Conservation (phyloP, 768 basidiomycete genomes). For the Boletus rex-veris region DNA sequence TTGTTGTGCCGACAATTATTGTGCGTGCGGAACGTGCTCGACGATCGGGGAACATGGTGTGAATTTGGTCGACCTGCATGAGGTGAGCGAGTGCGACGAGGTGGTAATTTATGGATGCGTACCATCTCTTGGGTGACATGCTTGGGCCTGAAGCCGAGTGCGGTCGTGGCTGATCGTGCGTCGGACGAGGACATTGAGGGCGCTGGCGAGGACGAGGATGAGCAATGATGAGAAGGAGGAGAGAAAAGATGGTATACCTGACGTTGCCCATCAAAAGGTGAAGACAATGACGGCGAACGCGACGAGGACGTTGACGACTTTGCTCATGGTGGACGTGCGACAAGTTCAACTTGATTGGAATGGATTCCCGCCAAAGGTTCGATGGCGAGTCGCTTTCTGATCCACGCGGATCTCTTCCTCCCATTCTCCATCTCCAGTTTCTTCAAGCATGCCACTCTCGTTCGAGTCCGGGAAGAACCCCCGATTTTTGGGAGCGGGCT, state of each 20-base stretch:
- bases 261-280: conserved; percentile 73
- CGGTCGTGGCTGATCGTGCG: conserved; percentile 28
- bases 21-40: too few relatives aligned
- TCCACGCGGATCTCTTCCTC: too few relatives aligned
- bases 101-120: not conserved
- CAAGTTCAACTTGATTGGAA: too few relatives aligned
- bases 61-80: conserved; percentile 63
- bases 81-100: not conserved
- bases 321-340: conserved; percentile 50
- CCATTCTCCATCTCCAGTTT: too few relatives aligned
- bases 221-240: not conserved
- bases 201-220: not conserved
- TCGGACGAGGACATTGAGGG: conserved; percentile 11
- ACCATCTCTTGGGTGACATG: conserved; percentile 81
- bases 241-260: conserved; percentile 37
- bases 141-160: conserved; percentile 78
- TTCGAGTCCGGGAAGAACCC: too few relatives aligned
- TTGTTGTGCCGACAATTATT: conserved; percentile 54
- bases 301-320: conserved; percentile 80
- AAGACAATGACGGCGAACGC: conserved; percentile 81
- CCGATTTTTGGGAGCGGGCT: too few relatives aligned
- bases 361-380: too few relatives aligned
- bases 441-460: too few relatives aligned
- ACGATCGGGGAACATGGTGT: conserved; percentile 67
- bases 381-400: too few relatives aligned